These are phyloP conservation scores for Aurifilum marmelostoma DNA, from an alignment of 2,329 filamentous ascomycete species.

Conservation along the genomic window DNA sequence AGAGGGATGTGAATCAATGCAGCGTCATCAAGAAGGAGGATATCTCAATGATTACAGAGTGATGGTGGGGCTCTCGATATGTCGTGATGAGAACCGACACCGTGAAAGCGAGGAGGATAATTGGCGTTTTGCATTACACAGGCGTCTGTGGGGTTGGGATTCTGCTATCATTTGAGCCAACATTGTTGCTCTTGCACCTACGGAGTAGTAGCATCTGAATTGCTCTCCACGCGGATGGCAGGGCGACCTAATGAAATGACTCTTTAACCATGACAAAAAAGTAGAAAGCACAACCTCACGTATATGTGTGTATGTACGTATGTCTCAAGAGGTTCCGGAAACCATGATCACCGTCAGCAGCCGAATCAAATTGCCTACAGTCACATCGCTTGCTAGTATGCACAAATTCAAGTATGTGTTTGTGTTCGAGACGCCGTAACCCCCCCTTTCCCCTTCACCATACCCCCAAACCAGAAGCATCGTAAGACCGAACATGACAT, in stretches of 20 bases:
- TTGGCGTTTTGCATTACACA: not conserved
- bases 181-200: not conserved
- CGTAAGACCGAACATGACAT: not conserved
- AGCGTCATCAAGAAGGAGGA: constrained; percentile 78
- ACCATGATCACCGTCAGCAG: not conserved
- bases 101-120: not conserved
- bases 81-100: not conserved
- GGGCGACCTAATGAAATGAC: not conserved
- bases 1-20: constrained; percentile 81
- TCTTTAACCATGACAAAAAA: not conserved
- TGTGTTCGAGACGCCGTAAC: not conserved
- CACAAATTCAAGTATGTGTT: not conserved
- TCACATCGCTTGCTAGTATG: not conserved
- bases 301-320: too few species aligned
- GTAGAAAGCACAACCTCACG: not conserved
- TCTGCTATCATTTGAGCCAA: not conserved
- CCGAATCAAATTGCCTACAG: not conserved
- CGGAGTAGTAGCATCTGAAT: not conserved
- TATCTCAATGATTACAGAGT: constrained; percentile 53
- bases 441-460: not conserved
- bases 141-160: not conserved
- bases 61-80: not conserved
- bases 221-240: not conserved
- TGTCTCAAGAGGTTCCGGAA: not conserved
- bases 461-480: not conserved